A percentile compares a stretch with the other conserved stretches of the same genome.
Evolutionary conservation across 106 monocot species (phyloP).

Genomic region (Dendrobium huoshanense): DNA sequence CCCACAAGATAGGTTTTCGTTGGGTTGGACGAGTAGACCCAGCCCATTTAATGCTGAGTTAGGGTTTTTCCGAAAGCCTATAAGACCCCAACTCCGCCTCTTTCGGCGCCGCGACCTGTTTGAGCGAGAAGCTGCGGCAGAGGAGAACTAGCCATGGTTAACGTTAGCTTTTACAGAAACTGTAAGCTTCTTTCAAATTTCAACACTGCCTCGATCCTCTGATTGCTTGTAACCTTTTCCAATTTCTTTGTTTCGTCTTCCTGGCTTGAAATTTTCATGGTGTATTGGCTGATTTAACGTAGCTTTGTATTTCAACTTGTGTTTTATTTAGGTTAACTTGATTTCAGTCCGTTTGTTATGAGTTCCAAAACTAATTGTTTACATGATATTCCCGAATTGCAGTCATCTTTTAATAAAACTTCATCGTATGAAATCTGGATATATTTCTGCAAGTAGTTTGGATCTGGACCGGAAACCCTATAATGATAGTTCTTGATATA

Average conservation of each 20-base stretch:
- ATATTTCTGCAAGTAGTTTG: not conserved
- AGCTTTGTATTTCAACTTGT: not conserved
- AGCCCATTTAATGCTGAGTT: not conserved
- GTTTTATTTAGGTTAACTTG: not conserved
- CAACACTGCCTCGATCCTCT: not conserved
- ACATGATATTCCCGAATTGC: not conserved
- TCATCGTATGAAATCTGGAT: not conserved
- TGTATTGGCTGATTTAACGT: not conserved
- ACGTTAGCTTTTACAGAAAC: slow-evolving; percentile 30
- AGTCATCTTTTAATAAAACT: not conserved
- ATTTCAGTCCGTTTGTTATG: not conserved
- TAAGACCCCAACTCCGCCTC: not conserved
- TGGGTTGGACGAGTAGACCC: not conserved
- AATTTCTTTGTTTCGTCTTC: not conserved
- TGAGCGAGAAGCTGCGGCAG: not conserved
- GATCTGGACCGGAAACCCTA: not conserved
- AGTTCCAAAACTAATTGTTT: not conserved
- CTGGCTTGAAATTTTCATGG: not conserved
- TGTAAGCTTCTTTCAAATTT: not conserved
- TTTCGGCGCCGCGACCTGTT: not conserved
- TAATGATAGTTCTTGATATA: not conserved
- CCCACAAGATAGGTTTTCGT: too few species aligned
- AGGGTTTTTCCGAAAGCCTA: slow-evolving; percentile 1
- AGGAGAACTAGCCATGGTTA: slow-evolving; percentile 18
- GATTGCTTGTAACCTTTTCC: not conserved